A percentile compares a stretch with the other conserved stretches of the same genome.
These are phyloP conservation scores for Picea mariana DNA, from an alignment of 83 land plant genomes.

Conservation along the genomic window DNA sequence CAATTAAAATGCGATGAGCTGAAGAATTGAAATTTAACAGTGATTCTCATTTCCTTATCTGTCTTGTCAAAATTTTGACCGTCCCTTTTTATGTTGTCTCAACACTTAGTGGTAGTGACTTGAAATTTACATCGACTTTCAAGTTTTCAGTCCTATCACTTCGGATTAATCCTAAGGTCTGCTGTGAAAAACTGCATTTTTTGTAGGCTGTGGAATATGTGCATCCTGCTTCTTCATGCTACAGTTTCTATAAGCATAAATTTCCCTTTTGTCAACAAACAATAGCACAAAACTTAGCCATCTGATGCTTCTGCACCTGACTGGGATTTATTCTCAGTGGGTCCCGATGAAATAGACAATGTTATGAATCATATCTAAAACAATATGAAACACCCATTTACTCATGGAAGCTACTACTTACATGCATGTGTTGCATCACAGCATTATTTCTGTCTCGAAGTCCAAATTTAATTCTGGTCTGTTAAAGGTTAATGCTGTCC, in stretches of 20 bases:
- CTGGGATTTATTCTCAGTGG: slow-evolving; percentile 56
- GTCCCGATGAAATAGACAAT: slow-evolving; percentile 38
- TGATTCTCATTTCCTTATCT: no score
- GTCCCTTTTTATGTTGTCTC: no score
- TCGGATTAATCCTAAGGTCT: slow-evolving; percentile 33
- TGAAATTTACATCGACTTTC: slow-evolving; percentile 26
- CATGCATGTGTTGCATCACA: slow-evolving; percentile 25
- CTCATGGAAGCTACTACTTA: slow-evolving; percentile 6
- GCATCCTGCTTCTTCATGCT: slow-evolving; percentile 82
- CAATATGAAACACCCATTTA: neutral
- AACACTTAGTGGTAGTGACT: slow-evolving; percentile 2
- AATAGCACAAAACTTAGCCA: slow-evolving; percentile 62
- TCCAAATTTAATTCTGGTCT: no score
- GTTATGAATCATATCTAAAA: neutral
- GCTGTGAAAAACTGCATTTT: slow-evolving; percentile 9
- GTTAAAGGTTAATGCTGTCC: neutral
- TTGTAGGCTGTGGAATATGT: slow-evolving; percentile 13
- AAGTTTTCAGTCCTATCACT: slow-evolving; percentile 37
- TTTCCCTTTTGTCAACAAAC: slow-evolving; percentile 63
- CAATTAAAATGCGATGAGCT: no score
- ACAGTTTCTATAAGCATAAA: slow-evolving; percentile 44
- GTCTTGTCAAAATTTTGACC: no score
- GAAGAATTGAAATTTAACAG: no score
- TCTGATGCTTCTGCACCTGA: slow-evolving; percentile 47
- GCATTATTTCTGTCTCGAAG: no score